Base-by-base conservation (phyloP, 164 flowering plant species). In the Vitis cinerea region DNA sequence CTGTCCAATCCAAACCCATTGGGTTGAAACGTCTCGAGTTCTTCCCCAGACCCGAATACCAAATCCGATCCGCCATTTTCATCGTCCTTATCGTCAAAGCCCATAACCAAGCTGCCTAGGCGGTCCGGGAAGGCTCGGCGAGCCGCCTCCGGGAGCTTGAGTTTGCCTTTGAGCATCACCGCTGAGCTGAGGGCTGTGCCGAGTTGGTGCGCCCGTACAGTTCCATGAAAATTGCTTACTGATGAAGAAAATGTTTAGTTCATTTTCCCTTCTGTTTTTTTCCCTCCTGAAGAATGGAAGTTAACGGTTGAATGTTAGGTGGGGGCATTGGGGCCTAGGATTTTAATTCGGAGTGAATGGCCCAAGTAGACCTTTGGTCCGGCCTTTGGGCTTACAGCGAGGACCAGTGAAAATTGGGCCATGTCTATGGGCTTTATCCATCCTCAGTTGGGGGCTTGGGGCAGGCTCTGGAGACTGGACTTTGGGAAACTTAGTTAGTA, bases 21-120 rank as follows among this genome's bases (percentile, higher is more conserved):
- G 8, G 77, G 81, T 55, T 70, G 73, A 59, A 85, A 63, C 19
- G 84, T 70, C 65, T 79, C 79, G 11, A 85, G 85, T 72, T 87
- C 91, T 63, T 83, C 82, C 0, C 83, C 88, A 48, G 68, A 72
- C 50, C 78, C 87, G 8, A 79, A 31, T n/a, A 19, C 74, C 19
- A 68, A n/a, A 65, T 62, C 72, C 29, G 57, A 61, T 10, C 52
- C 75, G 11, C 71, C 74, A 63, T 9, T 62, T 2, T 69, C 83
- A 3, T 73, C 81, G 2, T 74, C 79, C 17, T 64, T 69, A 29
- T 48, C 70, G 3, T 76, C 81, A 23, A 73, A 67, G 1, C 83
- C 74, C 10, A 65, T 61, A 3, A 79, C 80, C 27, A 80, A 63
- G 72, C 77, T 73, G 10, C 82, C 83, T 7, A 81, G 69, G 47